Evolutionary conservation across 805 yeast species (phyloP).

Genomic region (Candida dajiaensis): DNA sequence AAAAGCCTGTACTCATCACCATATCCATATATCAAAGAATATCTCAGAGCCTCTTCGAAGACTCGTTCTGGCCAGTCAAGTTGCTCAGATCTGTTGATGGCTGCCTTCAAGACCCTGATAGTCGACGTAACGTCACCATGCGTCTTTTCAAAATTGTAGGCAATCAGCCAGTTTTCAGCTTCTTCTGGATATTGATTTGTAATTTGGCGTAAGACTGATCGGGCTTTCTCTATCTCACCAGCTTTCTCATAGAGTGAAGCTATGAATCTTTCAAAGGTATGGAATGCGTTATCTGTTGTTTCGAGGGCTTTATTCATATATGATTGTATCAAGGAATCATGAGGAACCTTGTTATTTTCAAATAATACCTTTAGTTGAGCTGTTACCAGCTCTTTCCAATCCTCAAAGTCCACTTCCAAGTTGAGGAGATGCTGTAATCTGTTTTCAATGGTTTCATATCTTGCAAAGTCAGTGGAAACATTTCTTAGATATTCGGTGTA

Average conservation of each 20-base stretch:
- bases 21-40: slow-evolving; percentile 31
- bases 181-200: slow-evolving; percentile 27
- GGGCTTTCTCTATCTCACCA: slow-evolving; percentile 27
- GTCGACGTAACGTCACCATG: slow-evolving; percentile 24
- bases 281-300: slow-evolving; percentile 28
- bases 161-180: slow-evolving; percentile 43
- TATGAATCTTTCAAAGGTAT: slow-evolving; percentile 38
- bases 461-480: background rate
- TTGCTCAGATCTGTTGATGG: slow-evolving; percentile 21
- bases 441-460: background rate
- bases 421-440: background rate
- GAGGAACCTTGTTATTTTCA: background rate
- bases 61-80: slow-evolving; percentile 49
- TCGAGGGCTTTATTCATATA: slow-evolving; percentile 5
- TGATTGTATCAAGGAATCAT: background rate
- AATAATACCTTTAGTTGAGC: slow-evolving; percentile 6
- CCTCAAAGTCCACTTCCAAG: slow-evolving; percentile 15
- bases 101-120: slow-evolving; percentile 26
- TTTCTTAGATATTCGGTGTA: slow-evolving; percentile 12
- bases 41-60: slow-evolving; percentile 37
- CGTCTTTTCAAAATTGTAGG: slow-evolving; percentile 34
- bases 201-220: slow-evolving; percentile 21
- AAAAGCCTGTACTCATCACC: slow-evolving; percentile 28
- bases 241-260: slow-evolving; percentile 29
- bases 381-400: slow-evolving; percentile 31